Base-by-base conservation (phyloP, 2,329 filamentous ascomycete genomes). In the Venturia aucupariae region DNA sequence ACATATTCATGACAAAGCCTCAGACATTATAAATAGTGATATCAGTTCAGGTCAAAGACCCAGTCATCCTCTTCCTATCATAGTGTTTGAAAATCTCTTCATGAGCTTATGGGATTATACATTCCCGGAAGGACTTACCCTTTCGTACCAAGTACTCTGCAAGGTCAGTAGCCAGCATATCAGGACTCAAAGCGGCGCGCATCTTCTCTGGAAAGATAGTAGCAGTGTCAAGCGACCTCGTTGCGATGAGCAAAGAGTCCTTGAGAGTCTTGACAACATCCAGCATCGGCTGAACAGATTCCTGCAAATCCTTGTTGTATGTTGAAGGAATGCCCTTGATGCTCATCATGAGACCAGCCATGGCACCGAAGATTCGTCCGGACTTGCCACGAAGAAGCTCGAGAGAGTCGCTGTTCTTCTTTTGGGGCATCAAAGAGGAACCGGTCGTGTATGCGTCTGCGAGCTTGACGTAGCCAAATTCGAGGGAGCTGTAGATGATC, bases 271-370 rank as follows among this genome's bases (percentile, higher is more conserved):
- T 90, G 75, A 92, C 84, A 73, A 87, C 85, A 75, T 95, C 90
- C 60, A 96, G 84, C 77, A 96, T 85, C n/a, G 89, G 88, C 80
- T 95, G 89, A 67, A 90, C 87, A 65, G 85, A 88, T 77, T 96
- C 91, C 76, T 96, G 90, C n/a, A 95, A 77, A 75, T 96, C 90
- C 77, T 95, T 96, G 80, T 95, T 93, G 80, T 95, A 95, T 3
- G 89, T 91, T 54, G 84, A 89, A 1, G 90, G 89, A 35, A 94
- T 83, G 64, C 88, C 88, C 75, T 89, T 88, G 75, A 87, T 81
- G 44, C 86, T 90, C 78, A 86, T 87, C 83, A 90, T 90, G 68
- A 94, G 77, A 44, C 90, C 90, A 5, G 88, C 84, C 85, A 93
- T 89, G 68, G 91, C 87, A 32, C 90, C 91, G 71, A 95, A 93